phyloP scores from a whole-genome alignment of 306 rosid genomes.

The Rubus parviflorus region DNA sequence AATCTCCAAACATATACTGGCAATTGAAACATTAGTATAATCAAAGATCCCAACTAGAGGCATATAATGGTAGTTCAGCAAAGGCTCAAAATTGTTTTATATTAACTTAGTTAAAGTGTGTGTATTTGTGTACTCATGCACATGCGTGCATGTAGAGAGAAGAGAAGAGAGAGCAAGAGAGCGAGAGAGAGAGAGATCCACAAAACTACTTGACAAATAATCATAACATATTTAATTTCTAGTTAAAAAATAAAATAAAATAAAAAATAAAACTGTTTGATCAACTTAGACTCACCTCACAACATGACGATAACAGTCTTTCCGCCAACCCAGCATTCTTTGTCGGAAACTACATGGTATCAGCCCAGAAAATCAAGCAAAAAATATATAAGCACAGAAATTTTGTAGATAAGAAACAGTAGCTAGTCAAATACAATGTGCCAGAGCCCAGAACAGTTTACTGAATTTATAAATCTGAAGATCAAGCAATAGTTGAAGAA shows the following conservation, averaged over 20 bases:
- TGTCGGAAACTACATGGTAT: slow-evolving; percentile 56
- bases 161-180: not conserved
- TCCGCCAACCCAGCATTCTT: slow-evolving; percentile 68
- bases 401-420: slow-evolving; percentile 7
- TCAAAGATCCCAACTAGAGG: not conserved
- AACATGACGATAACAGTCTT: slow-evolving; percentile 67
- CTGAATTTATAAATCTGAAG: not conserved
- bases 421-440: slow-evolving; percentile 3
- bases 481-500: not conserved
- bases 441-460: not conserved
- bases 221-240: slow-evolving; percentile 11
- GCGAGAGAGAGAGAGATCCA: not conserved
- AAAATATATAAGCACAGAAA: slow-evolving; percentile 16
- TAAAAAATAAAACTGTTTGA: not conserved
- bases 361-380: slow-evolving; percentile 28
- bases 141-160: too few species aligned
- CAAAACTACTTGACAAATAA: slow-evolving; percentile 3
- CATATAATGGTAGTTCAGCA: not conserved
- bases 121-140: too few species aligned
- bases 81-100: not conserved
- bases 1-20: not conserved
- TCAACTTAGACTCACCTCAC: slow-evolving; percentile 59
- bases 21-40: not conserved
- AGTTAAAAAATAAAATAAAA: not conserved
- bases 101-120: not conserved